These are phyloP conservation scores for Kazachstania africana DNA, from an alignment of 805 yeast species.

Conservation along the genomic window DNA sequence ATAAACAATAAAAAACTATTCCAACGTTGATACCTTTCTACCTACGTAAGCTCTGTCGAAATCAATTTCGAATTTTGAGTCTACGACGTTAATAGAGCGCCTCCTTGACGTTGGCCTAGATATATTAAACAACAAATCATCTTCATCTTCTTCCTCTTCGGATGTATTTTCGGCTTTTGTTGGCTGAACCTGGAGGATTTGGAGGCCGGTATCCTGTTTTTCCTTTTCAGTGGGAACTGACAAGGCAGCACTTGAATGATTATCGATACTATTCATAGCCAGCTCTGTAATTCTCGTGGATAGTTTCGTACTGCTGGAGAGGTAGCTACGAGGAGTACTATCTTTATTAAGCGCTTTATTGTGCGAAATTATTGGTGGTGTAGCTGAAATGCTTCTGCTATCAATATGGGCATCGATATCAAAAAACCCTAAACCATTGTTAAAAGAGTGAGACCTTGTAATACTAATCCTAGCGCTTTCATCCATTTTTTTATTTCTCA, in stretches of 20 bases:
- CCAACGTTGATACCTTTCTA: conserved; percentile 23
- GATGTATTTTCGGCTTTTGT: conserved; percentile 3
- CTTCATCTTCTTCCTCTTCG: conserved; percentile 4
- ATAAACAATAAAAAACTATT: conserved; percentile 3
- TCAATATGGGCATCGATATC: conserved; percentile 19
- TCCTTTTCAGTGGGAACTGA: conserved; percentile 20
- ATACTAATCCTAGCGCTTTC: no score
- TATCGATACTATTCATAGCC: conserved; percentile 3
- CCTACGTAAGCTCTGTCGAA: conserved; percentile 33
- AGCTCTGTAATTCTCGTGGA: conserved; percentile 10
- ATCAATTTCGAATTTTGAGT: conserved; percentile 27
- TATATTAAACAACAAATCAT: no score
- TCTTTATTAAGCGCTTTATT: no score
- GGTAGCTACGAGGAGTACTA: background rate
- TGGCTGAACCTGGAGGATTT: conserved; percentile 16
- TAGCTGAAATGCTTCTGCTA: conserved; percentile 16
- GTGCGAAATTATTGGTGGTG: conserved; percentile 9
- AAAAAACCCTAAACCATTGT: conserved; percentile 16
- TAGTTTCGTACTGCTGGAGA: conserved; percentile 6
- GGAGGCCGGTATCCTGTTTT: conserved; percentile 19
- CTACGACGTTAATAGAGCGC: conserved; percentile 16
- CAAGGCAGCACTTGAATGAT: conserved; percentile 13
- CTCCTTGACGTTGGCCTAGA: conserved; percentile 11
- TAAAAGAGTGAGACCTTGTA: background rate
- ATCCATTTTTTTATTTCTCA: conserved; percentile 11